Conservation (phyloP, 225 moss, liverwort and hornwort species). For the Bryum argenteum region DNA sequence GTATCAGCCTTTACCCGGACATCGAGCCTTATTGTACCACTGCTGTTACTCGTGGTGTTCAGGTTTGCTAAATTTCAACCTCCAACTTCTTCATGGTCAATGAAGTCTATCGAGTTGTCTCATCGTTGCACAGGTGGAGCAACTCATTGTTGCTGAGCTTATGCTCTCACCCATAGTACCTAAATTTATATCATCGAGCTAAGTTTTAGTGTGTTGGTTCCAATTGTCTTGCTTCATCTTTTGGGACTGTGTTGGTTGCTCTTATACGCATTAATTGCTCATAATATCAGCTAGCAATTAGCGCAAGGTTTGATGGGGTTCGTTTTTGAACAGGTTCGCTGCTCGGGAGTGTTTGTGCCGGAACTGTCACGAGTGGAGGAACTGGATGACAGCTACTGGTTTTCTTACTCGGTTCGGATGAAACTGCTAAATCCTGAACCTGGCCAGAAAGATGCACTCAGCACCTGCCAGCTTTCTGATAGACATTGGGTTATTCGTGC, state of each 20-base stretch:
- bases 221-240: neutral
- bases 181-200: conserved; percentile 3
- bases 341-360: conserved; percentile 87
- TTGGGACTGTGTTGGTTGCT: conserved; percentile 1
- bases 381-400: conserved; percentile 58
- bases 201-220: conserved; percentile 1
- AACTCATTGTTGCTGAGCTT: conserved; percentile 2
- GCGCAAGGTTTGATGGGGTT: conserved; percentile 18
- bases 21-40: conserved; percentile 63
- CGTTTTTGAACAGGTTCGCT: conserved; percentile 66
- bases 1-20: conserved; percentile 81
- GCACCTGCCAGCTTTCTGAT: conserved; percentile 68
- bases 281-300: conserved; percentile 9
- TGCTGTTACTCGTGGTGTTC: conserved; percentile 72
- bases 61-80: conserved; percentile 51
- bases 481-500: conserved; percentile 82
- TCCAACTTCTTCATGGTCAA: neutral
- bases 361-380: conserved; percentile 67
- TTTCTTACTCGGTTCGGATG: conserved; percentile 88
- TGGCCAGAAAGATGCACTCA: conserved; percentile 41
- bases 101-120: neutral
- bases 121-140: conserved; percentile 12
- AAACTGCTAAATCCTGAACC: conserved; percentile 54
- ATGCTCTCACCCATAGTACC: neutral
- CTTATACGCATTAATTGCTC: neutral